Evolutionary conservation across 768 basidiomycete species (phyloP), one percentile per base, ranked within the genome.

Genomic region (Botryobasidium botryosum): DNA sequence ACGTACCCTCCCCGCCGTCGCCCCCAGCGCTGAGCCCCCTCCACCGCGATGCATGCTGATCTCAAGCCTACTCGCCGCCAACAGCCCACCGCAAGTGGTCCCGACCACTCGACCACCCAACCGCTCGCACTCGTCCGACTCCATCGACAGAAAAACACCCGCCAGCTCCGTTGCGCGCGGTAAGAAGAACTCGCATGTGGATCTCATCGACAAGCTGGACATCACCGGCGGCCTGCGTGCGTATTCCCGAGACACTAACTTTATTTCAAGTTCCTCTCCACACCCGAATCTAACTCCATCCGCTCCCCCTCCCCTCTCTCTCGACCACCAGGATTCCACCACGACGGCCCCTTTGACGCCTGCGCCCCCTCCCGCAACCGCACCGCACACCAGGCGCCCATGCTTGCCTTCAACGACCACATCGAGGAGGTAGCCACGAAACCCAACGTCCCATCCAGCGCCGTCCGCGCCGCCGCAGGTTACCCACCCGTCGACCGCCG

Each of bases 291-390:
- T 33, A 17, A 33, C n/a, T n/a, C 15, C 18, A 38, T 24, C 40
- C 27, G 35, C 31, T 43, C 27, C 47, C 29, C 17, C 28, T 35
- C 50, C 38, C 29, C 46, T 43, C 43, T 42, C 47, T 44, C 39
- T 44, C 38, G 35, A 39, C 41, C 53, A 55, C 26, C 52, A 88
- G 85, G 83, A 75, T 83, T 88, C 63, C 85, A 90, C 56, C 85
- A 90, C 55, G 86, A 88, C 55, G 85, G 85, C 25, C 86, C 85
- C 10, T 90, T 88, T 58, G 85, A 90, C 57, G 86, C 85, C 24
- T 87, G 84, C 57, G 85, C 85, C 2, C 85, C 85, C 1, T 87
- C 85, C 38, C 79, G 86, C 55, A 90, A 90, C 64, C 73, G 74
- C 37, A 74, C 82, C 53, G 75, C 71, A 52, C 73, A 69, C 56